Evolutionary conservation across 2,329 filamentous ascomycete genomes (phyloP).

Genomic region (Xylogone sp.): DNA sequence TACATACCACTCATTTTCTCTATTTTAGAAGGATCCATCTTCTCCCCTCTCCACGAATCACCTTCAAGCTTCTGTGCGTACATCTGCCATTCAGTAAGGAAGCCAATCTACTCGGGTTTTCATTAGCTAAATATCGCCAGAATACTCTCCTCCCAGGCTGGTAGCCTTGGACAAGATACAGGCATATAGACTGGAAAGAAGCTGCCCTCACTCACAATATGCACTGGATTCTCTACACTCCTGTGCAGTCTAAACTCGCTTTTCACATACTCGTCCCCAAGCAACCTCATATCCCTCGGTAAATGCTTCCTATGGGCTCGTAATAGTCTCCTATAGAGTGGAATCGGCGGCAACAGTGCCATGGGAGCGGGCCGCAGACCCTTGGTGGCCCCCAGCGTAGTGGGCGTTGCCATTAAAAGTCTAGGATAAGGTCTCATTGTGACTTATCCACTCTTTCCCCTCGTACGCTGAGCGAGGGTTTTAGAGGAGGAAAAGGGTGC

Average conservation of each 20-base stretch:
- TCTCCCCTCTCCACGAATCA: conserved; percentile 78
- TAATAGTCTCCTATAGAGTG: conserved; percentile 82
- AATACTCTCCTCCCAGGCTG: too few relatives aligned
- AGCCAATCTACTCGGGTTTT: conserved; percentile 79
- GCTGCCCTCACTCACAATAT: conserved; percentile 62
- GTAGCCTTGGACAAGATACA: too few relatives aligned
- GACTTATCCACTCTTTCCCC: too few relatives aligned
- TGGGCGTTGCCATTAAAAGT: conserved; percentile 21
- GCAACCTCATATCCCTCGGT: conserved; percentile 66
- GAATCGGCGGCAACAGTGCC: conserved; percentile 47
- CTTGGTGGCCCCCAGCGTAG: conserved; percentile 14
- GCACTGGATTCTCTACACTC: conserved; percentile 82
- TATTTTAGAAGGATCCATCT: conserved; percentile 77
- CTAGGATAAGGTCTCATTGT: conserved; percentile 7
- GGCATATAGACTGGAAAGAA: not conserved
- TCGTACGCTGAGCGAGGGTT: too few relatives aligned
- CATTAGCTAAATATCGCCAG: too few relatives aligned
- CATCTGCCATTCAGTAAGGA: conserved; percentile 92
- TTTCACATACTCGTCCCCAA: conserved; percentile 93
- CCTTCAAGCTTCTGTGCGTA: conserved; percentile 93
- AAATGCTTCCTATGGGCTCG: conserved; percentile 81
- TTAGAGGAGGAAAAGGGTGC: too few relatives aligned
- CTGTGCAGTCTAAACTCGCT: conserved; percentile 84
- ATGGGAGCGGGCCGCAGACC: conserved; percentile 22
- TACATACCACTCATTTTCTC: conserved; percentile 88